Base-by-base conservation (phyloP, 2,329 filamentous ascomycete species). In the Myriosclerotinia duriaeana region DNA sequence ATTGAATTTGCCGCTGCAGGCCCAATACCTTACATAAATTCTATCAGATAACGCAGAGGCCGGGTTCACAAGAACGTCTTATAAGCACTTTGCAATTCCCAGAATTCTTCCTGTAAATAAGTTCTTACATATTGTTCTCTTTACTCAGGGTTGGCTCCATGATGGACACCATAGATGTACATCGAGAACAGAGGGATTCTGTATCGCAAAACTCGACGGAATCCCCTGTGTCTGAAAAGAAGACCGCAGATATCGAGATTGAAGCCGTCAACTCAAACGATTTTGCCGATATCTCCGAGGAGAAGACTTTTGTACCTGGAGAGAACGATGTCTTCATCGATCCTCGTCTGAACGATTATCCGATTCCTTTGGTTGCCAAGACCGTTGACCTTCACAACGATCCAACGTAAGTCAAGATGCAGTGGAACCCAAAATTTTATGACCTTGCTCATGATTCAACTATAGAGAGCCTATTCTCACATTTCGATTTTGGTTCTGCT, bases 321-420 rank as follows among this genome's bases (percentile, higher is more conserved):
- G 75, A 77, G 9, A 44, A 69, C 14, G 75, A 76, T 34, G 72
- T 73, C 44, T 66, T 73, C n/a, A 76, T 76, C 53, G 75, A 77
- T 54, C 72, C 75, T 53, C 72, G 74, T 38, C 71, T 77, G 26
- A 68, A 72, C 54, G 68, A 76, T 69, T 77, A 77, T 36, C 74
- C 74, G 2, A 71, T 76, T 6, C 73, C 74, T 36, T 70, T 77
- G 1, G 75, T 77, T n/a, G 75, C 75, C 34, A 77, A 75, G 60
- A 76, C 74, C 3, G 76, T 77, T 34, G 72, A 74, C 60, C 65
- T 77, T 20, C 73, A 77, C 66, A 76, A 76, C 60, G 72, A 77
- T 63, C 72, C 72, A 30, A 70, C 61, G 74, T 74, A 63, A 67
- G 71, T 22, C n/a, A 26, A 26, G 52, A 53, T 9, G 42, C 2